Conservation (phyloP, 1,284 basidiomycete genomes). For the Sphaerobolus stellatus region DNA sequence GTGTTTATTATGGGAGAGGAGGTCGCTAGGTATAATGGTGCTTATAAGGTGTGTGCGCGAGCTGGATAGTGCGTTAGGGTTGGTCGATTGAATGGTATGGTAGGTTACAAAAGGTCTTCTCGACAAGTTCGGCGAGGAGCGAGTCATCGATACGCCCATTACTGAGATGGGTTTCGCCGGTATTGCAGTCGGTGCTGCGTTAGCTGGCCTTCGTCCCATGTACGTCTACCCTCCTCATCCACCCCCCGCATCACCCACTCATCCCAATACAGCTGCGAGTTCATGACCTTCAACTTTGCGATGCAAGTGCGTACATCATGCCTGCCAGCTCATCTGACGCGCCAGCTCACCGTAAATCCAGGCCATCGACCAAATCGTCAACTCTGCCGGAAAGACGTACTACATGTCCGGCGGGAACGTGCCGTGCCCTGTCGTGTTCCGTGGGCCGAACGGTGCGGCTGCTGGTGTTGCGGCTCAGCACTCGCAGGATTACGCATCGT, state of each 20-base stretch:
- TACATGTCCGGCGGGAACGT: constrained; percentile 99
- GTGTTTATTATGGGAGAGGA: constrained; percentile 98
- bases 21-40: constrained; percentile 98
- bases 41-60: constrained; percentile 80
- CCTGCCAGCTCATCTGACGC: constrained; percentile 2
- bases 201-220: constrained; percentile 94
- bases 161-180: constrained; percentile 99
- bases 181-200: constrained; percentile 91
- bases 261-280: constrained; percentile 78
- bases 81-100: constrained; percentile 7
- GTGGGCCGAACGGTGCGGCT: constrained; percentile 98
- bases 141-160: constrained; percentile 97
- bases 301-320: constrained; percentile 58
- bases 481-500: constrained; percentile 88
- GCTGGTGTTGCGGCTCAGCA: constrained; percentile 95
- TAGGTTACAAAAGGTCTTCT: constrained; percentile 96
- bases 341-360: constrained; percentile 31
- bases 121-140: constrained; percentile 99
- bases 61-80: constrained; percentile 5
- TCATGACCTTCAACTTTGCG: constrained; percentile 98
- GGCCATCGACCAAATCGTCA: constrained; percentile 99
- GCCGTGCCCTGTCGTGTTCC: constrained; percentile 97
- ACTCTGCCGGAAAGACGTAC: constrained; percentile 99
- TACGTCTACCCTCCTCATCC: constrained; percentile 33
- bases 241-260: constrained; percentile 5